These are phyloP conservation scores for Colletotrichum chlorophyti DNA, from an alignment of 2,329 filamentous ascomycete genomes.

Conservation along the genomic window DNA sequence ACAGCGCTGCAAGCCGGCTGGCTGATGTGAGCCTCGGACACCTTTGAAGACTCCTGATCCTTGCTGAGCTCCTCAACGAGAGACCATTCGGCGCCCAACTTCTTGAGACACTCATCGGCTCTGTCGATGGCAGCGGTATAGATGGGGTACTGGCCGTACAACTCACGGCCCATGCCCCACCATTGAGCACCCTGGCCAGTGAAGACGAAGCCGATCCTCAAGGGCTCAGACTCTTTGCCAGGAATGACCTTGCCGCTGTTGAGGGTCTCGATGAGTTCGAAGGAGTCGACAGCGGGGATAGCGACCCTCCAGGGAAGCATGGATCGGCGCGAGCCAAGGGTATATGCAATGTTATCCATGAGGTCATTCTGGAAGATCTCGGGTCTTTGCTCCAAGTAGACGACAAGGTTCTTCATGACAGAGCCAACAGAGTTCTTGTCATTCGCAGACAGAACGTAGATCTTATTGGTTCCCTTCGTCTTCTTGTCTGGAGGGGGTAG, in stretches of 20 bases:
- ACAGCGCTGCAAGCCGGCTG: constrained; percentile 53
- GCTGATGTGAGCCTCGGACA: constrained; percentile 49
- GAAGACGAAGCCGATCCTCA: constrained; percentile 36
- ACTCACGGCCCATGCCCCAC: constrained; percentile 31
- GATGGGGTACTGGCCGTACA: constrained; percentile 40
- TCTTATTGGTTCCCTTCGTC: constrained; percentile 33
- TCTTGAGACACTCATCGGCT: constrained; percentile 40
- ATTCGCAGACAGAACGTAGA: constrained; percentile 51
- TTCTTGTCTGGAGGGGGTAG: constrained; percentile 9
- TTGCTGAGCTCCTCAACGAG: constrained; percentile 45
- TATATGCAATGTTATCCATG: constrained; percentile 37
- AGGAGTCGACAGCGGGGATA: constrained; percentile 38
- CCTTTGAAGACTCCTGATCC: constrained; percentile 39
- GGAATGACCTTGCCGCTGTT: constrained; percentile 44
- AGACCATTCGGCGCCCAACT: constrained; percentile 44
- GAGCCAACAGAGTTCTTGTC: constrained; percentile 42
- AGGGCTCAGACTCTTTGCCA: constrained; percentile 42
- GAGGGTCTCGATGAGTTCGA: constrained; percentile 33
- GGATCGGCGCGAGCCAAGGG: constrained; percentile 22
- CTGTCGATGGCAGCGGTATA: constrained; percentile 41
- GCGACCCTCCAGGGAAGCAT: constrained; percentile 24
- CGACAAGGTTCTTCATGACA: constrained; percentile 39
- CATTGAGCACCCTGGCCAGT: constrained; percentile 39
- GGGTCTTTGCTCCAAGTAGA: constrained; percentile 49
- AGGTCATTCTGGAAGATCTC: constrained; percentile 50